A percentile compares a stretch with the other conserved stretches of the same genome.
Evolutionary conservation across 495 filamentous ascomycete species (phyloP).

Genomic region (Penicillium coffeae): DNA sequence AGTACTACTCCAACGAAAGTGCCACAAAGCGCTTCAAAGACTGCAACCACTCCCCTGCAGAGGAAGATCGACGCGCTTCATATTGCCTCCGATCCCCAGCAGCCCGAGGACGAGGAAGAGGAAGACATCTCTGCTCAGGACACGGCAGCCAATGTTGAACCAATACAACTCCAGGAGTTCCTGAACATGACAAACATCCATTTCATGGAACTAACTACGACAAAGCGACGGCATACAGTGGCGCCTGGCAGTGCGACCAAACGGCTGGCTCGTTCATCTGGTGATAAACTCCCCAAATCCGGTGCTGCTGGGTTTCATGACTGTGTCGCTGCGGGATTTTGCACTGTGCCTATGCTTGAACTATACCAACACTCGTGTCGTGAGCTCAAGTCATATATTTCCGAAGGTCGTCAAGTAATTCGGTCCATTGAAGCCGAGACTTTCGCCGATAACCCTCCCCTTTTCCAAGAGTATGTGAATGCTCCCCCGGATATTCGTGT

Average conservation of each 20-base stretch:
- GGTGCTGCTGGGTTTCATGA: conserved; percentile 57
- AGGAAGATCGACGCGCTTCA: conserved; percentile 21
- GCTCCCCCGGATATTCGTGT: conserved; percentile 79
- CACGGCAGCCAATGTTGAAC: conserved; percentile 47
- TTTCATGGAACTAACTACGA: conserved; percentile 93
- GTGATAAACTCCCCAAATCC: conserved; percentile 41
- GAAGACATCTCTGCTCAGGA: conserved; percentile 14
- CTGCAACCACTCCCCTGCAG: conserved; percentile 23
- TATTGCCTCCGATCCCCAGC: conserved; percentile 21
- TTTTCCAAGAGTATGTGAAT: conserved; percentile 87
- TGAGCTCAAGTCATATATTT: conserved; percentile 92
- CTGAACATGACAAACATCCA: conserved; percentile 91
- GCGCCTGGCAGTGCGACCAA: conserved; percentile 52
- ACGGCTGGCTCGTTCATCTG: conserved; percentile 32
- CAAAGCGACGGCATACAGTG: conserved; percentile 83
- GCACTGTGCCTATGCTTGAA: conserved; percentile 88
- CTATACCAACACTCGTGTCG: conserved; percentile 93
- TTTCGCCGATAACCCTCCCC: conserved; percentile 77
- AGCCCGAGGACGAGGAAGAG: conserved; percentile 16
- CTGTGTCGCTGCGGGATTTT: conserved; percentile 83
- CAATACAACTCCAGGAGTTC: conserved; percentile 87
- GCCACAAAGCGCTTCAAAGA: conserved; percentile 10
- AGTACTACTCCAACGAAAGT: conserved; percentile 37
- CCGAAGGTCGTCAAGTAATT: conserved; percentile 81
- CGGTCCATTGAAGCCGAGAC: conserved; percentile 85